Evolutionary conservation across 2,329 filamentous ascomycete genomes (phyloP), one percentile per base, ranked within the genome.

Genomic region (Xylariaceae sp.): DNA sequence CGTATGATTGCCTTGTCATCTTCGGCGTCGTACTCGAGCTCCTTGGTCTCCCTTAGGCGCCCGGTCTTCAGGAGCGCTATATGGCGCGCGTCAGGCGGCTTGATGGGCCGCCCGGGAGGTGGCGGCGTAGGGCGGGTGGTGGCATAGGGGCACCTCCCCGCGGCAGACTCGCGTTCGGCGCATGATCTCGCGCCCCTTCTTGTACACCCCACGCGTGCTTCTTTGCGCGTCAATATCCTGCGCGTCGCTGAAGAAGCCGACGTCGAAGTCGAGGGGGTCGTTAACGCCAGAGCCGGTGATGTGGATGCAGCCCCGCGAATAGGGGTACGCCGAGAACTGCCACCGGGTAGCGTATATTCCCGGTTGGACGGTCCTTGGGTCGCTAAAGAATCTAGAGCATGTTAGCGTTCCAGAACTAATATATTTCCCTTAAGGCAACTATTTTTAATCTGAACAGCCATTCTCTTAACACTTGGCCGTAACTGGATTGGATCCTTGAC

Each of bases 171-270:
- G 55, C 49, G 72, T 68, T 17, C 73, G 68, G 3, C 75, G 67
- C 10, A 63, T 58, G 31, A 78, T 67, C 49, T 78, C 74, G 4
- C 77, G 71, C 17, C 66, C 63, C 44, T 69, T 69, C 52, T 81
- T 81, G 60, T 81, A 81, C 1, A 61, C 65, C 73, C 74, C 65
- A 73, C 75, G 78, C 11, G 75, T 43, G 10, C 72, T 66, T 44
- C 67, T 72, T 46, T 68, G 68, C 16, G 77, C 26, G 45, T 80
- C 75, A n/a, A 72, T 39, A 10, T 55, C 47, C 32, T 77, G 65
- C 4, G 54, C 62, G 19, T 12, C 58, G 50, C 1, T 59, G 16
- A 40, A 36, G 15, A 37, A 29, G 0, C 38, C 33, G 5, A 26
- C 14, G 16, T 35, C 13, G 27, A 33, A 33, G 29, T 41, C 33